These are phyloP conservation scores for Grosmannia penicillata DNA, from an alignment of 2,329 filamentous ascomycete genomes.

Conservation along the genomic window DNA sequence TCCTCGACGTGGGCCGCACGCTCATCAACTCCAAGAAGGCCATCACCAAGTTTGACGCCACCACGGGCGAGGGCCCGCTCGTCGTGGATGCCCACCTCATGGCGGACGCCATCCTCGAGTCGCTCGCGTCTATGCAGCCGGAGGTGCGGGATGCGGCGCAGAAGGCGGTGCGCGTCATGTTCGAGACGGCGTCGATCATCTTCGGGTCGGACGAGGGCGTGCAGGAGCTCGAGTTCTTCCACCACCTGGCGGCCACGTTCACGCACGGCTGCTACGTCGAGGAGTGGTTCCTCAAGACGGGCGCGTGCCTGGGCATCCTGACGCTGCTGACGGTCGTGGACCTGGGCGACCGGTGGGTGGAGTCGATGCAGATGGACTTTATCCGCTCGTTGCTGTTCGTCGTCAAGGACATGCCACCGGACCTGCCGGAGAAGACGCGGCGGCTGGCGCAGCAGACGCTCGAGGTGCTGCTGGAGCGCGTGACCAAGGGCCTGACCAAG, in stretches of 20 bases:
- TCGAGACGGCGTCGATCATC: slow-evolving; percentile 60
- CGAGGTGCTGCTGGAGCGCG: slow-evolving; percentile 61
- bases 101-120: slow-evolving; percentile 81
- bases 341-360: slow-evolving; percentile 71
- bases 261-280: slow-evolving; percentile 94
- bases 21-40: slow-evolving; percentile 67
- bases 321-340: slow-evolving; percentile 74
- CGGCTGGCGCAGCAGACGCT: slow-evolving; percentile 71
- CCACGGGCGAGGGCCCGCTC: slow-evolving; percentile 73
- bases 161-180: slow-evolving; percentile 61
- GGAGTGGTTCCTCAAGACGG: slow-evolving; percentile 97
- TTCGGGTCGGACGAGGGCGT: slow-evolving; percentile 62
- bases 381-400: slow-evolving; percentile 88
- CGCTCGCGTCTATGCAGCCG: slow-evolving; percentile 69
- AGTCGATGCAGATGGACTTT: slow-evolving; percentile 71
- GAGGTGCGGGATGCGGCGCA: slow-evolving; percentile 74
- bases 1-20: slow-evolving; percentile 79
- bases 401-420: slow-evolving; percentile 93
- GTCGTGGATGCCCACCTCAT: slow-evolving; percentile 77
- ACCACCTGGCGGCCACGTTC: slow-evolving; percentile 66
- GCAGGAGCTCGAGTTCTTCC: slow-evolving; percentile 70
- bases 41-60: slow-evolving; percentile 67
- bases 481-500: slow-evolving; percentile 66
- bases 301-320: slow-evolving; percentile 79
- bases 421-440: slow-evolving; percentile 81